Base-by-base conservation (phyloP, 148 eudicot genomes). In the Suaeda aralocaspica region DNA sequence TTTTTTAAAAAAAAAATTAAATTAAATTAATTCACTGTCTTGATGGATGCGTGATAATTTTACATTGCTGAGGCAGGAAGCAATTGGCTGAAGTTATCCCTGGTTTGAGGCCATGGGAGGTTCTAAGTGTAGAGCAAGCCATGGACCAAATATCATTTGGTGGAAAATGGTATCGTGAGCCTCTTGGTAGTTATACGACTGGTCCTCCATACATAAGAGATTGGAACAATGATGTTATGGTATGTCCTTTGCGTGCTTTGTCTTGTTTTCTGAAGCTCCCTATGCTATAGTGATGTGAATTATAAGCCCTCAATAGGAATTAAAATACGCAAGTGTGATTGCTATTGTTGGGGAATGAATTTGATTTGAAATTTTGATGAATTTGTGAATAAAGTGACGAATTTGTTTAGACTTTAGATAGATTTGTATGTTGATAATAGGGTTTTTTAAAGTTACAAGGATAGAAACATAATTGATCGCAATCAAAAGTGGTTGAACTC, bases 31-130 rank as follows among this genome's bases (percentile, higher is more conserved):
- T 28, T 48, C 11, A 19, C 29, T 77, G 59, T 57, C 14, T n/a
- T 36, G 71, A 45, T 73, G 57, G 18, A n/a, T 31, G 28, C 58
- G 66, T 71, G 34, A 62, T 28, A 49, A n/a, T 14, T 53, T 19
- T 46, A 25, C 55, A 58, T 64, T 61, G 69, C 29, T 71, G 76
- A 50, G 63, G 64, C 89, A 92, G 97, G 90, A 56, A 64, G 26
- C 80, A 78, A 75, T 71, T 92, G 85, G 82, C 78, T 18, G 78
- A 92, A 76, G 82, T 78, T 56, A 84, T 92, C 75, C 97, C 97
- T 22, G 92, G 91, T 21, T 84, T 92, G 76, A 83, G 96, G 68
- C 98, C 96, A 28, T 89, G 92, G 96, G 98, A 92, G 83, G 91
- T 92, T 76, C 66, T 89, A 42, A 92, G 98, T 51, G 78, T 92